phyloP scores from a whole-genome alignment of 495 filamentous ascomycete genomes.

The Hypomontagnella monticulosa region DNA sequence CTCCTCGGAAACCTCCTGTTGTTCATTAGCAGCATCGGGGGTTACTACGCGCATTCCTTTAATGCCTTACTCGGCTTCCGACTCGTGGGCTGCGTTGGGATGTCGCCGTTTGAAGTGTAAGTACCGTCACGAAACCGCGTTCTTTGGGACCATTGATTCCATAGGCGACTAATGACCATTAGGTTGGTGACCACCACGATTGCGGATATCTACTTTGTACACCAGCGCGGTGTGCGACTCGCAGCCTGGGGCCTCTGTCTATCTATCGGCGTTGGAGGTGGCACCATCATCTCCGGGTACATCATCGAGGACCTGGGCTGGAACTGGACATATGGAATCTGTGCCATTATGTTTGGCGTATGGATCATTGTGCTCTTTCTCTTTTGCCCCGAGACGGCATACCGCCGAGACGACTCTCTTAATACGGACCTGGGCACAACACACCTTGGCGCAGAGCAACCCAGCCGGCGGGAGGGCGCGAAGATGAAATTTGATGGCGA shows the following conservation, averaged over 20 bases:
- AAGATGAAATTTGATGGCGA: conserved; percentile 15
- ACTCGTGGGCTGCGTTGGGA: conserved; percentile 56
- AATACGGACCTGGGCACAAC: conserved; percentile 45
- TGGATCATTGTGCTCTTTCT: conserved; percentile 44
- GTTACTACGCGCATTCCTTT: conserved; percentile 57
- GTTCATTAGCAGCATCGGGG: conserved; percentile 62
- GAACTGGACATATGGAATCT: conserved; percentile 49
- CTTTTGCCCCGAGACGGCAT: conserved; percentile 49
- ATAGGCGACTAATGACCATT: not conserved
- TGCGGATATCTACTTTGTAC: conserved; percentile 63
- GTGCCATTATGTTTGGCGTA: conserved; percentile 42
- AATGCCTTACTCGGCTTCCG: conserved; percentile 48
- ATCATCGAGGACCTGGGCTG: conserved; percentile 46
- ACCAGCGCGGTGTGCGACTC: conserved; percentile 43
- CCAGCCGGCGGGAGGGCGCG: not conserved
- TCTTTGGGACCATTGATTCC: not conserved
- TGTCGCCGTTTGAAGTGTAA: conserved; percentile 60
- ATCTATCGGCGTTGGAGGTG: conserved; percentile 38
- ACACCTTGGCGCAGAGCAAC: conserved; percentile 24
- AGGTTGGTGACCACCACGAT: conserved; percentile 56
- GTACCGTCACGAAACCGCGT: not conserved
- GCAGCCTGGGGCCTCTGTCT: conserved; percentile 44
- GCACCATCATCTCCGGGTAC: conserved; percentile 46
- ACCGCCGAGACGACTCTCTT: conserved; percentile 39
- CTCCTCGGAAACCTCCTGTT: conserved; percentile 61